Evolutionary conservation across 208 protist genomes (phyloP).

Genomic region (Endotrypanum monterogeii): DNA sequence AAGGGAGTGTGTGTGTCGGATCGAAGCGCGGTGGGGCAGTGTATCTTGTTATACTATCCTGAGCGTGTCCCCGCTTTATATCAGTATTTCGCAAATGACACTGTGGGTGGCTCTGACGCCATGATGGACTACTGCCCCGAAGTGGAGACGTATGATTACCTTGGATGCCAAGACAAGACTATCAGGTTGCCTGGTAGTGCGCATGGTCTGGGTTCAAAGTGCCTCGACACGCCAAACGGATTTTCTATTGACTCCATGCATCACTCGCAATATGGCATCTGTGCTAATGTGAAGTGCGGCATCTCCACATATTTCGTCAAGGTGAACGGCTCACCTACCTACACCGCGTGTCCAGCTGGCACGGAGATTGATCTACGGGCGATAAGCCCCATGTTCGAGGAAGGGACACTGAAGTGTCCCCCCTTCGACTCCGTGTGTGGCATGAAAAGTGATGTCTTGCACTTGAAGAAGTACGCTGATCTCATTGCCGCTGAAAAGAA

Average conservation of each 20-base stretch:
- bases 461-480: neutral
- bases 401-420: conserved; percentile 36
- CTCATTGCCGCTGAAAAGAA: neutral
- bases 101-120: conserved; percentile 15
- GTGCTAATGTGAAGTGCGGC: conserved; percentile 31
- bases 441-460: neutral
- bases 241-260: neutral
- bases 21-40: conserved; percentile 31
- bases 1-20: conserved; percentile 37
- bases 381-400: conserved; percentile 12
- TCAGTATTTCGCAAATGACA: conserved; percentile 43
- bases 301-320: conserved; percentile 17
- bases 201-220: conserved; percentile 11
- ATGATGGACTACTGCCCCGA: conserved; percentile 11
- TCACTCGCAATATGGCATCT: conserved; percentile 3
- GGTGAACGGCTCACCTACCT: conserved; percentile 6
- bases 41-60: conserved; percentile 6
- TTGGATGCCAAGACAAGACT: conserved; percentile 10
- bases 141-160: neutral
- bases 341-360: conserved; percentile 15
- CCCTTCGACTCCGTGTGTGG: conserved; percentile 41
- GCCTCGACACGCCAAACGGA: conserved; percentile 1
- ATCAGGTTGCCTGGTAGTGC: conserved; percentile 6
- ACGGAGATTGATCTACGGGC: neutral
- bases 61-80: conserved; percentile 26